These are phyloP conservation scores for Kalanchoe fedtschenkoi DNA, from an alignment of 164 flowering plant species.

Conservation along the genomic window DNA sequence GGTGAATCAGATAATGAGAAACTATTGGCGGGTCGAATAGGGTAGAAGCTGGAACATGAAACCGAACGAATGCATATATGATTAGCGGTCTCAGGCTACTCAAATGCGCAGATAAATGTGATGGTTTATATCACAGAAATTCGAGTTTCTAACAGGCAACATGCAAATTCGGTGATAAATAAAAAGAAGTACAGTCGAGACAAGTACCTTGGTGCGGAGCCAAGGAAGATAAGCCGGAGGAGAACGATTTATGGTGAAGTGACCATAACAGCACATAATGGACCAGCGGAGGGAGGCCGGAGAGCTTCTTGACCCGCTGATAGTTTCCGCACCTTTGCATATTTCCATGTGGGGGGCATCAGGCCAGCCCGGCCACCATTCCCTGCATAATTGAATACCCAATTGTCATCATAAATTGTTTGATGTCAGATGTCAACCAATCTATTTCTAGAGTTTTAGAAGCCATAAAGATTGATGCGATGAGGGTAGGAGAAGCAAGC, in stretches of 20 bases:
- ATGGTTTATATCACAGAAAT: too few relatives aligned
- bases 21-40: too few relatives aligned
- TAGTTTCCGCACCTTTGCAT: background rate
- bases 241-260: background rate
- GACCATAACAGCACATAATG: background rate
- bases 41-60: too few relatives aligned
- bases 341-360: slow-evolving; percentile 1
- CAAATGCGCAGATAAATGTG: too few relatives aligned
- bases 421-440: background rate
- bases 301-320: background rate
- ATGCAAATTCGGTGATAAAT: too few relatives aligned
- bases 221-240: background rate
- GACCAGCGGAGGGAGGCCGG: background rate
- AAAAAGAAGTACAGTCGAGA: background rate
- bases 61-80: too few relatives aligned
- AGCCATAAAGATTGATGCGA: background rate
- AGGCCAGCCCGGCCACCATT: slow-evolving; percentile 1
- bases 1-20: background rate
- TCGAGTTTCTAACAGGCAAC: too few relatives aligned
- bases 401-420: background rate
- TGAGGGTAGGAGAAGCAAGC: too few relatives aligned
- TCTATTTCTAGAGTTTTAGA: background rate
- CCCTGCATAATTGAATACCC: slow-evolving; percentile 1
- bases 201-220: background rate
- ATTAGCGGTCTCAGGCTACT: too few relatives aligned